Conservation (phyloP, 768 basidiomycete genomes). For the Steccherinum ochraceum region DNA sequence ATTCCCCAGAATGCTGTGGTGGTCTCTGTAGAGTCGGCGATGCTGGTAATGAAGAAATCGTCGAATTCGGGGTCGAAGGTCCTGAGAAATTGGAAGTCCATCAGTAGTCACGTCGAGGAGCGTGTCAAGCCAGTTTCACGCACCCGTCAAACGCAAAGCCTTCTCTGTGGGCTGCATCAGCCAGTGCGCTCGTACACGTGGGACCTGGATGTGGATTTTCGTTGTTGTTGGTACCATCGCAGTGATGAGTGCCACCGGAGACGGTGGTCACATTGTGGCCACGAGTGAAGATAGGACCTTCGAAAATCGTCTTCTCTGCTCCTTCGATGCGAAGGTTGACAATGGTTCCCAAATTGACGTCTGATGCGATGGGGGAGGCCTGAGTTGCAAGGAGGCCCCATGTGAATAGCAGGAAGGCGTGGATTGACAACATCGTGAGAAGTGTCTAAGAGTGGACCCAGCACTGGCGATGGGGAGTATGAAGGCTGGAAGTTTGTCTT, state of each 20-base stretch:
- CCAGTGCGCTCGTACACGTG: conserved; percentile 38
- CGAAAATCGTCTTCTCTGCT: conserved; percentile 30
- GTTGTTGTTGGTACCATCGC: conserved; percentile 38
- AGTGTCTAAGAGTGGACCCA: no score
- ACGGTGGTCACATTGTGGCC: conserved; percentile 26
- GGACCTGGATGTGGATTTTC: conserved; percentile 30
- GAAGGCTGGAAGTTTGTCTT: no score
- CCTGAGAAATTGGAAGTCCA: conserved; percentile 15
- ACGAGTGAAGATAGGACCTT: conserved; percentile 29
- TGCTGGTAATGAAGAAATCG: conserved; percentile 37
- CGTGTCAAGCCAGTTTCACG: conserved; percentile 6
- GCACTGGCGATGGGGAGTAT: no score
- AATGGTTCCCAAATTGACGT: not conserved
- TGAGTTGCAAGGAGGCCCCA: not conserved
- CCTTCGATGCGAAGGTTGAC: conserved; percentile 34
- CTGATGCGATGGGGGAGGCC: not conserved
- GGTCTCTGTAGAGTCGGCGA: conserved; percentile 26
- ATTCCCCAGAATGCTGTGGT: conserved; percentile 31
- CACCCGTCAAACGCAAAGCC: conserved; percentile 37
- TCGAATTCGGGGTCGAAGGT: conserved; percentile 31
- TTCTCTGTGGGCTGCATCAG: conserved; percentile 27
- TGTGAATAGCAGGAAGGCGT: not conserved
- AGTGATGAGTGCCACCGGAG: conserved; percentile 33
- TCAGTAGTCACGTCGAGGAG: not conserved
- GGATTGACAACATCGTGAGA: not conserved